Base-by-base conservation (phyloP, 2,329 filamentous ascomycete genomes). In the Penicillium glabrum region DNA sequence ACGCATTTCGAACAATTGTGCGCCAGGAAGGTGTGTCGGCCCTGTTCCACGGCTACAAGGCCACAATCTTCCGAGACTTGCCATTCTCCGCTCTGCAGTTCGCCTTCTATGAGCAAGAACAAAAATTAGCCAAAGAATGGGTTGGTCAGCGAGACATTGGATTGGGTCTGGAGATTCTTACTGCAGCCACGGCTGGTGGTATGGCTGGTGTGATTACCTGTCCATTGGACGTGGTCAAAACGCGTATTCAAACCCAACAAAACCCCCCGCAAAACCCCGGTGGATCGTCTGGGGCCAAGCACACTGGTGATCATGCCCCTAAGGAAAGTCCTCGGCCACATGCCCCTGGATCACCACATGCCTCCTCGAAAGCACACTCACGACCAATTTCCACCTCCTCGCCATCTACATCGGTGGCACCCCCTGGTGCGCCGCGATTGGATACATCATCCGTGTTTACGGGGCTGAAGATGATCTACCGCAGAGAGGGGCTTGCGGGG, bases 1-100 rank as follows among this genome's bases (percentile, higher is more conserved):
- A 99, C 74, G 96, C 95, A 2, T 86, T 88, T 14, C 86, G 88
- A 65, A 96, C 91, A 1, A 98, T 99, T 57, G 83, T 92, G 16
- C 86, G 87, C 39, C 82, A 83, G 43, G 95, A 99, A 77, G 96
- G 95, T 0, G 82, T 91, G 53, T 81, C 85, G 0, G 95, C 96
- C 19, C 83, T 99, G 24, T 99, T 97, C 74, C 89, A 96, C 67
- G 95, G 95, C n/a, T 99, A 96, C 79, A 95, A 95, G 73, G 95
- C 95, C 11, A 99, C 95, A 0, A 85, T 99, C 3, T 95, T 90
- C 77, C 89, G 95, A 57, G 95, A 99, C 68, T 82, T 99, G 23
- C 95, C 95, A 1, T 99, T 97, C 72, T 98, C 93, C 0, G 95
- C 95, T 0, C 79, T 99, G 11, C 95, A 99, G 71, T 98, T 99